These are phyloP conservation scores for Hanseniaspora hatyaiensis DNA, from an alignment of 805 yeast genomes.

Conservation along the genomic window DNA sequence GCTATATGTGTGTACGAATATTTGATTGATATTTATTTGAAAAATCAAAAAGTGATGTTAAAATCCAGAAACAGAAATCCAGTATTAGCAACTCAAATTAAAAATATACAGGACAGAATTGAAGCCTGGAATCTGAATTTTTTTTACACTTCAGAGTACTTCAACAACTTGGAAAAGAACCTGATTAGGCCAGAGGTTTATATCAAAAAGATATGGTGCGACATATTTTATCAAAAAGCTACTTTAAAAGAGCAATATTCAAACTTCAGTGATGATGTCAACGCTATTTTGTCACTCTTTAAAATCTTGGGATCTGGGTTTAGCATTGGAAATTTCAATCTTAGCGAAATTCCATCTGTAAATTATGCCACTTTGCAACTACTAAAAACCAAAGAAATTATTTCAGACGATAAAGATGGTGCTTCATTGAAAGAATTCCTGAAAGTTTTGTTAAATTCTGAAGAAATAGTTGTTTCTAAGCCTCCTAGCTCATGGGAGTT, in stretches of 20 bases:
- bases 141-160: conserved; percentile 20
- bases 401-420: neutral
- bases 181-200: conserved; percentile 16
- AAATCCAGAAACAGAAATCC: conserved; percentile 27
- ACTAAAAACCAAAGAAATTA: conserved; percentile 39
- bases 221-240: conserved; percentile 36
- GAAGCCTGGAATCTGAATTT: conserved; percentile 38
- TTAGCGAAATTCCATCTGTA: conserved; percentile 45
- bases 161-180: conserved; percentile 16
- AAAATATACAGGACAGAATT: conserved; percentile 36
- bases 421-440: conserved; percentile 32
- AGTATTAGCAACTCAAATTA: conserved; percentile 33
- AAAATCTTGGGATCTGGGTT: conserved; percentile 13
- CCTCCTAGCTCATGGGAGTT: conserved; percentile 24
- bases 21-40: conserved; percentile 35
- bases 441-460: conserved; percentile 55
- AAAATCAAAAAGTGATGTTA: conserved; percentile 26
- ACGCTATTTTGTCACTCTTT: conserved; percentile 21
- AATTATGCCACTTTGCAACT: conserved; percentile 39
- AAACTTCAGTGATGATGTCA: conserved; percentile 24
- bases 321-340: conserved; percentile 44
- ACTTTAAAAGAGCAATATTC: conserved; percentile 30
- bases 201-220: conserved; percentile 40
- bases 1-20: conserved; percentile 37
- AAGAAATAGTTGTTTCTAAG: conserved; percentile 27